Evolutionary conservation across 2,329 filamentous ascomycete genomes (phyloP).

Genomic region (Ophiostoma ulmi): DNA sequence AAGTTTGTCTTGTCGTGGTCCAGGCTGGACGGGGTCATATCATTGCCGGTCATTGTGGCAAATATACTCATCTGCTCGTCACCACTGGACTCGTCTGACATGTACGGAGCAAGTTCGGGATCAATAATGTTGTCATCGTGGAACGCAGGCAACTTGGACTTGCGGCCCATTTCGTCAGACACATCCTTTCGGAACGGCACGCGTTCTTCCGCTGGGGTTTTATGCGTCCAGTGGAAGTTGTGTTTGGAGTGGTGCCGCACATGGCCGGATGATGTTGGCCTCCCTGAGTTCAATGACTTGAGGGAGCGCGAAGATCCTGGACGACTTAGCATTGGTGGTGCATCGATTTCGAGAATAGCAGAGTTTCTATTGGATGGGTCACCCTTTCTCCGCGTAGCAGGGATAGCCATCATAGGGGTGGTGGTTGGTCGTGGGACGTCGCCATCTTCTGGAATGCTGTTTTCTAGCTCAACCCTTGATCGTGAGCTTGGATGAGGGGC

Average conservation of each 20-base stretch:
- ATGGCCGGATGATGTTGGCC: constrained; percentile 71
- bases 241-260: constrained; percentile 84
- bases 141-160: constrained; percentile 75
- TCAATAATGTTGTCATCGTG: constrained; percentile 99
- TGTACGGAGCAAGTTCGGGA: constrained; percentile 87
- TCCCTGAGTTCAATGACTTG: constrained; percentile 60
- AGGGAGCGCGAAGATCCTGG: constrained; percentile 91
- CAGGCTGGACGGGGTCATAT: constrained; percentile 57
- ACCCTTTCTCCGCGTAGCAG: constrained; percentile 58
- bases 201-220: constrained; percentile 64
- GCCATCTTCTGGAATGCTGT: constrained; percentile 37
- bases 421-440: constrained; percentile 52
- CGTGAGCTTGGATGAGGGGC: constrained; percentile 26
- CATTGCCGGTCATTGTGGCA: constrained; percentile 63
- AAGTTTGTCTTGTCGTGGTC: constrained; percentile 73
- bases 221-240: constrained; percentile 73
- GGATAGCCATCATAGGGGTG: constrained; percentile 69
- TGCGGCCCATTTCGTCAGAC: constrained; percentile 60
- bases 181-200: constrained; percentile 78
- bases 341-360: constrained; percentile 83
- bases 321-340: constrained; percentile 74
- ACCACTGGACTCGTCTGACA: constrained; percentile 92
- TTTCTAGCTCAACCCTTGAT: constrained; percentile 40
- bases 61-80: constrained; percentile 89
- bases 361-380: constrained; percentile 76